These are phyloP conservation scores for Wallacemonas collosoma DNA, from an alignment of 208 protist genomes.

Conservation along the genomic window DNA sequence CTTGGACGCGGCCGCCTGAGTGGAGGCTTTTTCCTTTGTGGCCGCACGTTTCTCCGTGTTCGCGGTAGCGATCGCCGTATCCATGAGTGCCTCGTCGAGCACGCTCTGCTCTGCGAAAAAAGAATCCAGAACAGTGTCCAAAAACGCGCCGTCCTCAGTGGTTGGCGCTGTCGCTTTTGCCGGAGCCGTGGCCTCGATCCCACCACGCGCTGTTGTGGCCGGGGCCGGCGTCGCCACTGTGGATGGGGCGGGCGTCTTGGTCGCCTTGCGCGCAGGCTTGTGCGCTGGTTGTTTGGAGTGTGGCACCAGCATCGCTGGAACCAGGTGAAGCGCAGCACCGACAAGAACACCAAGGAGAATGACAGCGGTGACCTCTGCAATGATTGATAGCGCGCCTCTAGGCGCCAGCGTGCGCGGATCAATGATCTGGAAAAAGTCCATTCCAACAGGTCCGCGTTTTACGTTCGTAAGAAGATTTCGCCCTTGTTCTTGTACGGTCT, in stretches of 20 bases:
- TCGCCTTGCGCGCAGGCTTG: not conserved
- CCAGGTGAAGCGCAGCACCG: slow-evolving; percentile 26
- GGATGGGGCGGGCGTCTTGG: not conserved
- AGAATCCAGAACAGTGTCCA: slow-evolving; percentile 36
- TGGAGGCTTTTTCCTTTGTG: not conserved
- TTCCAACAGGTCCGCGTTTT: not conserved
- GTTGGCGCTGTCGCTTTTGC: not conserved
- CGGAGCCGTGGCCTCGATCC: not conserved
- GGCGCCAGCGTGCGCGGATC: slow-evolving; percentile 19
- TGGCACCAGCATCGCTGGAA: slow-evolving; percentile 30
- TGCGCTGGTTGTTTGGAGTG: not conserved
- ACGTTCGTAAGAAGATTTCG: too few species aligned
- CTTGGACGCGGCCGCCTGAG: not conserved
- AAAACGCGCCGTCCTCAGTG: slow-evolving; percentile 16
- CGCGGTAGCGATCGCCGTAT: slow-evolving; percentile 17
- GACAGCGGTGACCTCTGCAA: slow-evolving; percentile 23
- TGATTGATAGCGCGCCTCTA: slow-evolving; percentile 11
- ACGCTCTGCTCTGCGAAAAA: slow-evolving; percentile 41
- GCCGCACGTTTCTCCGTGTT: not conserved
- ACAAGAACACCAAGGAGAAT: slow-evolving; percentile 20
- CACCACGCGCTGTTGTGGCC: not conserved
- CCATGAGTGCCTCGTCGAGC: slow-evolving; percentile 36
- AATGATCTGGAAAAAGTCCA: slow-evolving; percentile 46
- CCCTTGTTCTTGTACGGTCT: too few species aligned
- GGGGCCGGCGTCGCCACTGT: not conserved